Evolutionary conservation across 495 filamentous ascomycete genomes (phyloP).

Genomic region (Penicillium pancosmium): DNA sequence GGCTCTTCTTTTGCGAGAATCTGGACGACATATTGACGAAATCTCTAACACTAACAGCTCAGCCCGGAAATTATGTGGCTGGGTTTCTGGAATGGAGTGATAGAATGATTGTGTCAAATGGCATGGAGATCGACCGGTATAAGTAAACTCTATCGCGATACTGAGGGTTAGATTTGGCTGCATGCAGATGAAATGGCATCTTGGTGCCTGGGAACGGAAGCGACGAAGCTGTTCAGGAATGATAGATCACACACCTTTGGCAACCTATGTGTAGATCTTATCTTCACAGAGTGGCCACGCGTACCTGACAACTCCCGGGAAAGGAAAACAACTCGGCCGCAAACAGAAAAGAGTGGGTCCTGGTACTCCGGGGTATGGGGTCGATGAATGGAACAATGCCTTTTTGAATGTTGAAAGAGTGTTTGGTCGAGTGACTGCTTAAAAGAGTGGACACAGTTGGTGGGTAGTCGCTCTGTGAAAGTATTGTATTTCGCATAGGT

Average conservation of each 20-base stretch:
- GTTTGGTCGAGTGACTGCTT: neutral
- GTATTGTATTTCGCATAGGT: neutral
- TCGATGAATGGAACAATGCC: slow-evolving; percentile 25
- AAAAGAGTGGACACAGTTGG: neutral
- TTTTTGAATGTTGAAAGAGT: slow-evolving; percentile 6
- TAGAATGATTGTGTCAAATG: slow-evolving; percentile 28
- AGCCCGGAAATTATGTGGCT: slow-evolving; percentile 26
- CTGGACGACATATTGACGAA: slow-evolving; percentile 39
- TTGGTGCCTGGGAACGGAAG: slow-evolving; percentile 20
- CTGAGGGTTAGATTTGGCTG: slow-evolving; percentile 10
- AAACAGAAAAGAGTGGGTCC: slow-evolving; percentile 24
- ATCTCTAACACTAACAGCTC: slow-evolving; percentile 13
- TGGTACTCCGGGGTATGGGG: slow-evolving; percentile 18
- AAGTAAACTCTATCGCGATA: slow-evolving; percentile 37
- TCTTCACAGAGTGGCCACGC: slow-evolving; percentile 3
- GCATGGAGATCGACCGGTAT: slow-evolving; percentile 41
- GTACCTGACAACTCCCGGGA: slow-evolving; percentile 8
- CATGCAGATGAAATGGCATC: slow-evolving; percentile 17
- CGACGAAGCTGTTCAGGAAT: slow-evolving; percentile 3
- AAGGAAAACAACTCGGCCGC: slow-evolving; percentile 18
- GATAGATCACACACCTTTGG: slow-evolving; percentile 17
- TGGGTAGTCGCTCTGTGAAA: neutral
- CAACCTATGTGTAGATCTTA: slow-evolving; percentile 17
- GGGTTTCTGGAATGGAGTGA: slow-evolving; percentile 30
- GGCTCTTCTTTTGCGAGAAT: slow-evolving; percentile 38